Conservation (phyloP, 2,329 filamentous ascomycete genomes). For the Capronia coronata region DNA sequence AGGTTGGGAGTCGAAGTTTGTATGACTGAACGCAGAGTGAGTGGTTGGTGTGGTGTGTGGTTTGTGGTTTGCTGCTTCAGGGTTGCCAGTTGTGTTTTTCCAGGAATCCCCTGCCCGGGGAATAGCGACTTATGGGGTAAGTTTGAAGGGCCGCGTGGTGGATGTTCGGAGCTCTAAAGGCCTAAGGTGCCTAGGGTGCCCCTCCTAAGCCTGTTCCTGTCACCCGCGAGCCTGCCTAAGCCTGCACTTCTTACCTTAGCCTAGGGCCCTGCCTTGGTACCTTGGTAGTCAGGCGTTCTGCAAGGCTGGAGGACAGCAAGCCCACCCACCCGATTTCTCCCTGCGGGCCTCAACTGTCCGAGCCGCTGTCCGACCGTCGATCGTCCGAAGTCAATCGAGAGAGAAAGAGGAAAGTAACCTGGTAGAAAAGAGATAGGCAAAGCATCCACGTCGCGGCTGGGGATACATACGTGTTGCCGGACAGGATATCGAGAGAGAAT, state of each 20-base stretch:
- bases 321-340: neutral
- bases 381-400: neutral
- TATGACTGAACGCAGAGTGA: too few species aligned
- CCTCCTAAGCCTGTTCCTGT: neutral
- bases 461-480: too few species aligned
- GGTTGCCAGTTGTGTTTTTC: too few species aligned
- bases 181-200: too few species aligned
- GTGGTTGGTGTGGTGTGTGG: neutral
- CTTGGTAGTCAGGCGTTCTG: too few species aligned
- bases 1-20: neutral
- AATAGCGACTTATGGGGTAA: neutral
- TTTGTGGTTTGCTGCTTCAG: neutral
- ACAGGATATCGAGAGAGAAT: too few species aligned
- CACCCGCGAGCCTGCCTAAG: neutral
- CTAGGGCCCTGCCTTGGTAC: too few species aligned
- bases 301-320: neutral
- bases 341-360: slow-evolving; percentile 5
- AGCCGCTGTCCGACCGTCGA: slow-evolving; percentile 4
- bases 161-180: neutral
- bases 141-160: neutral
- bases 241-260: too few species aligned
- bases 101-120: too few species aligned
- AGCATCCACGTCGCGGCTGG: neutral
- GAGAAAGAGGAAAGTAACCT: neutral
- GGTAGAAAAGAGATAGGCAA: neutral